These are phyloP conservation scores for Clarireedia monteithiana DNA, from an alignment of 2,329 filamentous ascomycete genomes.

Conservation along the genomic window DNA sequence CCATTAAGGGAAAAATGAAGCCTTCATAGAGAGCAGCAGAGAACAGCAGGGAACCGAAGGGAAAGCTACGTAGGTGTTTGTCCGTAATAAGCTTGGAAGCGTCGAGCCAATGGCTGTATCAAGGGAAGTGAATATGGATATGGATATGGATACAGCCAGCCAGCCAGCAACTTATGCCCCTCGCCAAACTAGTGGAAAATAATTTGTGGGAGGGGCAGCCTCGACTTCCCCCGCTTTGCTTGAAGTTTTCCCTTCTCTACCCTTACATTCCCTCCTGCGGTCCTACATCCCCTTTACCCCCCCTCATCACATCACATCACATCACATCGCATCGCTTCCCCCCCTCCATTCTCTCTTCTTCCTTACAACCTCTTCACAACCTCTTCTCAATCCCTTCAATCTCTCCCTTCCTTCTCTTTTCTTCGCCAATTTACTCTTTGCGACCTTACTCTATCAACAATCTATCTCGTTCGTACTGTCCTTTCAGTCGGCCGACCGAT, in stretches of 20 bases:
- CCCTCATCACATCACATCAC: too few species aligned
- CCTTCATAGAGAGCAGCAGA: too few species aligned
- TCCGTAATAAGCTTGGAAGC: too few species aligned
- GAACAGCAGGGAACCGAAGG: too few species aligned
- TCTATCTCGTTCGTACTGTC: constrained; percentile 25
- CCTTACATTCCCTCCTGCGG: constrained; percentile 9
- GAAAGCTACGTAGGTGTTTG: background rate
- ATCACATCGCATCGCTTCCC: background rate
- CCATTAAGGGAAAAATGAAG: too few species aligned
- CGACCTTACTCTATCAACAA: background rate
- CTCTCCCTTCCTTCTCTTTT: constrained; percentile 1
- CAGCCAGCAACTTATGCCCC: background rate
- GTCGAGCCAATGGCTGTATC: background rate
- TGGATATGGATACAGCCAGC: background rate
- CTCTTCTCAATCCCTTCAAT: background rate
- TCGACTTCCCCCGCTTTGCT: constrained; percentile 4
- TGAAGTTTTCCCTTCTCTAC: background rate
- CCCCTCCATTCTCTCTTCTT: background rate
- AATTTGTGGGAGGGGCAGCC: constrained; percentile 2
- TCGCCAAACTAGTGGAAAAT: background rate
- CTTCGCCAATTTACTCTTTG: background rate
- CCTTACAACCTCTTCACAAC: background rate
- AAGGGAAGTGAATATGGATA: background rate
- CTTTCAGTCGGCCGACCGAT: constrained; percentile 26
- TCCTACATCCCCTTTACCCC: background rate